Evolutionary conservation across 345 rosid species (phyloP), one percentile per base, ranked within the genome.

Genomic region (Psidium friedrichsthalianum): DNA sequence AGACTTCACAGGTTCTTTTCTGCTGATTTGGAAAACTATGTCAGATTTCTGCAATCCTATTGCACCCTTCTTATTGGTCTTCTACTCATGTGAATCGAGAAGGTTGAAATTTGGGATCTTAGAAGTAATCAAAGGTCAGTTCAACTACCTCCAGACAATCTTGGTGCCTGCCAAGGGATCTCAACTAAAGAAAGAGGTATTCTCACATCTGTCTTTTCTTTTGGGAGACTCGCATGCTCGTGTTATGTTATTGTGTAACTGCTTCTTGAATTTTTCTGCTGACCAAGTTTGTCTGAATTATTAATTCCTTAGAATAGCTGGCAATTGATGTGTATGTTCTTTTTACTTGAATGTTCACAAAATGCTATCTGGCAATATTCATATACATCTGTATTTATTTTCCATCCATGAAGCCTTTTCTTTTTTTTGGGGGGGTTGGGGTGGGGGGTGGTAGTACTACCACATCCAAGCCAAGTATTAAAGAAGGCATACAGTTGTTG

Each of bases 71-170:
- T 89, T 78, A 64, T 85, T 86, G 61, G 74, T 86, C 47, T 84
- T 49, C 5, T 84, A 56, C 82, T 74, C 32, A 40, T 85, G 87
- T 20, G 83, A 57, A 90, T 84, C 25, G 32, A 32, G 82, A 87
- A 96, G 99, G 94, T 97, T 74, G 98, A 97, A 90, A 86, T 97
- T 83, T 94, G 98, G 98, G 98, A 97, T 88, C 93, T 97, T 54
- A 90, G 91, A 86, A 91, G 86, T 56, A 90, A 94, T 89, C 89
- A 90, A 84, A 94, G 87, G 87, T 84, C 90, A 85, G 90, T 69
- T 51, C 89, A 84, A 52, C 92, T 95, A 84, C 91, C 96, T 88
- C 91, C 90, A 87, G 84, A 85, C 53, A 85, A 88, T 83, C 84
- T 83, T 87, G 89, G 69, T 36, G 92, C 87, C 86, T 90, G 87